phyloP scores from a whole-genome alignment of 202 grass and related monocot genomes.

The Carex arenaria region DNA sequence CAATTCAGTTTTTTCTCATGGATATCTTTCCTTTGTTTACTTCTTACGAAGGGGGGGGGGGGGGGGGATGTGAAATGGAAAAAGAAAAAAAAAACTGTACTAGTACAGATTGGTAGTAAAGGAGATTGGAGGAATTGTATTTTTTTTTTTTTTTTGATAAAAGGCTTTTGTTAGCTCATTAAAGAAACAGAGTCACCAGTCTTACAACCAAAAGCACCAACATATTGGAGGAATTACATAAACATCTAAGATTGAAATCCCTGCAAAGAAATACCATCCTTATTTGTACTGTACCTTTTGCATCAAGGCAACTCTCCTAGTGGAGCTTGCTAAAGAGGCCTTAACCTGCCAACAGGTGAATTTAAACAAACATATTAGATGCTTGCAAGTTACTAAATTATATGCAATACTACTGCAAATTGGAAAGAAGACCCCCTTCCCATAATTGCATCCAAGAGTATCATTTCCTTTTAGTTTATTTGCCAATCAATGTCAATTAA shows the following conservation, averaged over 20 bases:
- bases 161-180: too few relatives aligned
- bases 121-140: neutral
- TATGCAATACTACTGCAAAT: neutral
- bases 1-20: neutral
- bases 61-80: neutral
- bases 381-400: neutral
- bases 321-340: constrained; percentile 38
- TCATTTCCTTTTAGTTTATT: neutral
- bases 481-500: neutral
- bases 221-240: neutral
- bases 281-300: constrained; percentile 48
- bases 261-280: neutral
- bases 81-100: neutral
- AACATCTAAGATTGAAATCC: neutral
- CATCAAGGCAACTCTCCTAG: constrained; percentile 32
- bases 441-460: neutral
- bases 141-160: too few relatives aligned
- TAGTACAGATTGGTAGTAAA: neutral
- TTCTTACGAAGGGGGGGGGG: neutral
- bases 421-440: neutral
- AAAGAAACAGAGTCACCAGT: too few relatives aligned
- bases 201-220: too few relatives aligned
- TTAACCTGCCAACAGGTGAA: constrained; percentile 44
- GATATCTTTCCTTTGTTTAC: neutral
- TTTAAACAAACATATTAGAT: constrained; percentile 16